A percentile compares a stretch with the other conserved stretches of the same genome.
Conservation (phyloP, 495 filamentous ascomycete genomes). For the Annulohypoxylon bovei region DNA sequence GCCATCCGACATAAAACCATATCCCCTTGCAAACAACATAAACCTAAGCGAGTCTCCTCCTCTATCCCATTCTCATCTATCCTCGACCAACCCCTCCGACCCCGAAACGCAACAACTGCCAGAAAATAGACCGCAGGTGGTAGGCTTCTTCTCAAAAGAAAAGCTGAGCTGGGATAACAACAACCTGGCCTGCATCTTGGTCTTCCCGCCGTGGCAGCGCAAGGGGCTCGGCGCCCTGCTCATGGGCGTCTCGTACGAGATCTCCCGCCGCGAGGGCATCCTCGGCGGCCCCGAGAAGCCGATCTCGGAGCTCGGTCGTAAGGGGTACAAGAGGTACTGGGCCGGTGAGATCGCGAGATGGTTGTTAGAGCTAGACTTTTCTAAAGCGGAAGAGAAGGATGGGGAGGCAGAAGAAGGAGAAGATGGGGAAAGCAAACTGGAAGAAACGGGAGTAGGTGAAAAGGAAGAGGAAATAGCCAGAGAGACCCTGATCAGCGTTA, state of each 20-base stretch:
- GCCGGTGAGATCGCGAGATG: conserved; percentile 77
- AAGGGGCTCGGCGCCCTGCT: conserved; percentile 88
- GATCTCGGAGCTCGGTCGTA: conserved; percentile 81
- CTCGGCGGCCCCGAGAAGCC: conserved; percentile 95
- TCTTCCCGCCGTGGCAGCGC: conserved; percentile 95
- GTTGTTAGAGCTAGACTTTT: conserved; percentile 59
- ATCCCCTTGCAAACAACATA: not conserved
- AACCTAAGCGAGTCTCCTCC: not conserved
- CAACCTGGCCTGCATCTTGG: conserved; percentile 94
- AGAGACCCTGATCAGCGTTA: conserved; percentile 50
- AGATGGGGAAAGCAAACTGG: conserved; percentile 10
- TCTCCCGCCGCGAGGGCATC: conserved; percentile 83
- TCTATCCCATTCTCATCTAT: not conserved
- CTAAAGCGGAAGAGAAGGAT: not conserved
- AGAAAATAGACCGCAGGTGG: conserved; percentile 62
- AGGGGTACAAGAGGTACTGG: conserved; percentile 86
- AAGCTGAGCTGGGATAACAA: conserved; percentile 99
- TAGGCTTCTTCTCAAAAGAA: conserved; percentile 98
- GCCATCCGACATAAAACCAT: conserved; percentile 32
- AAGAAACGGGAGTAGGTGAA: not conserved
- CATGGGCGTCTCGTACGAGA: conserved; percentile 92
- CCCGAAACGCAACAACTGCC: not conserved
- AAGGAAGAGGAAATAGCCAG: not conserved
- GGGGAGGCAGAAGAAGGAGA: conserved; percentile 50
- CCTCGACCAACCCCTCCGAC: not conserved